These are phyloP conservation scores for Amanita molliuscula DNA, from an alignment of 768 basidiomycete genomes.

Conservation along the genomic window DNA sequence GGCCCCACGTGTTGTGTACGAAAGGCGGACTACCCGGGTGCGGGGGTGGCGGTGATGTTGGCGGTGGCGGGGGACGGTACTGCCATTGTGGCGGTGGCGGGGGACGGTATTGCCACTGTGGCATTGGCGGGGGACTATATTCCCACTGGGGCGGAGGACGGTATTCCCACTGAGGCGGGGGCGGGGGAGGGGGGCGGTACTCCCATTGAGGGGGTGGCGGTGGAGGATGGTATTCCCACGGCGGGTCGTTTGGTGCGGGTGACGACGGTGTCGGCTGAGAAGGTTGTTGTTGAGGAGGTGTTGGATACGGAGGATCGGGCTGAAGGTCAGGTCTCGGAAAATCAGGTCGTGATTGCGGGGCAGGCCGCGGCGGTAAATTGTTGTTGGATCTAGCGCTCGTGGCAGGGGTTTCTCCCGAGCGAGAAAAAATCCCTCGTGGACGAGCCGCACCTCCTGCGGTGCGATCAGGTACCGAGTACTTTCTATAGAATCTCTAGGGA, in stretches of 20 bases:
- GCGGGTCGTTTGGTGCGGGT: slow-evolving; percentile 11
- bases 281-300: slow-evolving; percentile 14
- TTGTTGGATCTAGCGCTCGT: slow-evolving; percentile 6
- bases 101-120: slow-evolving; percentile 8
- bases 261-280: slow-evolving; percentile 9
- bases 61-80: slow-evolving; percentile 8
- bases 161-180: slow-evolving; percentile 11
- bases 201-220: slow-evolving; percentile 11
- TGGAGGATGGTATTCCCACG: neutral
- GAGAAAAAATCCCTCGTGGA: slow-evolving; percentile 39
- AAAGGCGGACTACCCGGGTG: slow-evolving; percentile 1
- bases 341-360: slow-evolving; percentile 16
- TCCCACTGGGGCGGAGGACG: slow-evolving; percentile 4
- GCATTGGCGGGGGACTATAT: slow-evolving; percentile 4
- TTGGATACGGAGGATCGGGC: slow-evolving; percentile 27
- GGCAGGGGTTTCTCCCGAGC: slow-evolving; percentile 20
- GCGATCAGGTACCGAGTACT: slow-evolving; percentile 48
- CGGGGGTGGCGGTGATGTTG: slow-evolving; percentile 13
- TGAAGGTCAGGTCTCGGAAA: slow-evolving; percentile 61
- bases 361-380: slow-evolving; percentile 25
- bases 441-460: slow-evolving; percentile 15
- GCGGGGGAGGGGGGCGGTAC: slow-evolving; percentile 5
- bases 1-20: neutral
- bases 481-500: slow-evolving; percentile 46
- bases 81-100: slow-evolving; percentile 8